phyloP scores from a whole-genome alignment of 306 rosid species.

The Castanea crenata region DNA sequence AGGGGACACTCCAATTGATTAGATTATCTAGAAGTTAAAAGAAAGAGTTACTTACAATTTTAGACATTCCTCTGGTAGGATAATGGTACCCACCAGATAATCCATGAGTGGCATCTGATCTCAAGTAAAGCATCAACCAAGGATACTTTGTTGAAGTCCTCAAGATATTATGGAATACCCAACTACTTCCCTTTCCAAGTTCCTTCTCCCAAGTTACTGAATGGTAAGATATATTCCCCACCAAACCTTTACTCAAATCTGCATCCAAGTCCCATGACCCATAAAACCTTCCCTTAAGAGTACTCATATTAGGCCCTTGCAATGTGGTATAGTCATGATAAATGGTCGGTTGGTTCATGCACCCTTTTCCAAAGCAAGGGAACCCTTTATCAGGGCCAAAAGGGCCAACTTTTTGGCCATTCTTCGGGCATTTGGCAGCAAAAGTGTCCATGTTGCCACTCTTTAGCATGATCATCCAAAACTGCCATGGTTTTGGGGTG shows the following conservation, averaged over 20 bases:
- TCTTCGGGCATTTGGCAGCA: constrained; percentile 47
- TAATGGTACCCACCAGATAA: constrained; percentile 61
- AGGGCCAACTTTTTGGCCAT: constrained; percentile 38
- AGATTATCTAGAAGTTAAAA: neutral
- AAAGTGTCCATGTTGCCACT: constrained; percentile 56
- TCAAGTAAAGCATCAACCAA: constrained; percentile 64
- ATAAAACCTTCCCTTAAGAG: constrained; percentile 44
- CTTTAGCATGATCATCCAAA: constrained; percentile 72
- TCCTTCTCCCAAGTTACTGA: constrained; percentile 53
- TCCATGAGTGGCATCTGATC: constrained; percentile 58
- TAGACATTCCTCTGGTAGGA: constrained; percentile 52
- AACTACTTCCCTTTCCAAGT: constrained; percentile 45
- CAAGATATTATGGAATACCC: constrained; percentile 54
- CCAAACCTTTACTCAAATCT: constrained; percentile 14
- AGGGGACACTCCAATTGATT: neutral
- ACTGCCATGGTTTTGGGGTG: constrained; percentile 52
- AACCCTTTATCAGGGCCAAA: constrained; percentile 30
- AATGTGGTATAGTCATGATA: constrained; percentile 48
- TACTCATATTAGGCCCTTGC: constrained; percentile 18
- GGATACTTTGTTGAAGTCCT: constrained; percentile 58
- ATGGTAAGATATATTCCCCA: constrained; percentile 40
- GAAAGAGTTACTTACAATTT: constrained; percentile 42
- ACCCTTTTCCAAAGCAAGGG: constrained; percentile 59
- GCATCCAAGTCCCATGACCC: constrained; percentile 54
- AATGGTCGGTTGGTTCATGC: constrained; percentile 60